These are phyloP conservation scores for Primulina tabacum DNA, from an alignment of 257 asterid genomes.

Conservation along the genomic window DNA sequence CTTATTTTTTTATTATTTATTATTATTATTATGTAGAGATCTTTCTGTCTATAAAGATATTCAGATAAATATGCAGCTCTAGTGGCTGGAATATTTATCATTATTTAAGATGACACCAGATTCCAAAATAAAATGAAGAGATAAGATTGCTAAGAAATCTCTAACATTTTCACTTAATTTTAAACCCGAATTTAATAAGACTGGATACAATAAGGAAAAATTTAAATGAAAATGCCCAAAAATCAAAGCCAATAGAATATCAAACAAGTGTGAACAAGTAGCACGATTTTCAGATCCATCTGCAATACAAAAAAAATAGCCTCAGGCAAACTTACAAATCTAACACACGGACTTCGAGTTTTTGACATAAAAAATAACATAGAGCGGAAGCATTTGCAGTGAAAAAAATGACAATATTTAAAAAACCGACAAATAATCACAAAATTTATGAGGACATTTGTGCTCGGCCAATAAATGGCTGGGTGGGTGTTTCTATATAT, in stretches of 20 bases:
- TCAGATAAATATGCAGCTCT: too few relatives aligned
- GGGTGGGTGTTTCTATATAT: neutral
- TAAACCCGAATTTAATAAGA: neutral
- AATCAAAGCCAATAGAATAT: too few relatives aligned
- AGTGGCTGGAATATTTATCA: too few relatives aligned
- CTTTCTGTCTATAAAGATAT: too few relatives aligned
- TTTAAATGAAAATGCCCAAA: too few relatives aligned
- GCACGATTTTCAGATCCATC: conserved; percentile 75
- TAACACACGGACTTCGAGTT: neutral
- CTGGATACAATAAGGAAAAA: too few relatives aligned
- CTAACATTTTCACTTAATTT: neutral
- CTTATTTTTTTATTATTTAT: too few relatives aligned
- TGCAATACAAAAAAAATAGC: conserved; percentile 42
- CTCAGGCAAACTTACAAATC: conserved; percentile 17
- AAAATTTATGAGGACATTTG: neutral
- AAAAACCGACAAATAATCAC: neutral
- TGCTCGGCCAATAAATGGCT: conserved; percentile 19
- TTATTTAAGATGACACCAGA: too few relatives aligned
- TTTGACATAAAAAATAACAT: neutral
- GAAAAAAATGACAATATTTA: neutral
- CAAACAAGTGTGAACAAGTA: too few relatives aligned
- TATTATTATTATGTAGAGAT: too few relatives aligned
- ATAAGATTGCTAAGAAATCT: neutral
- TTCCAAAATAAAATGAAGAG: too few relatives aligned
- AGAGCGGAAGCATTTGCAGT: neutral